Evolutionary conservation across 495 filamentous ascomycete genomes (phyloP).

Genomic region (Ascobolus immersus): DNA sequence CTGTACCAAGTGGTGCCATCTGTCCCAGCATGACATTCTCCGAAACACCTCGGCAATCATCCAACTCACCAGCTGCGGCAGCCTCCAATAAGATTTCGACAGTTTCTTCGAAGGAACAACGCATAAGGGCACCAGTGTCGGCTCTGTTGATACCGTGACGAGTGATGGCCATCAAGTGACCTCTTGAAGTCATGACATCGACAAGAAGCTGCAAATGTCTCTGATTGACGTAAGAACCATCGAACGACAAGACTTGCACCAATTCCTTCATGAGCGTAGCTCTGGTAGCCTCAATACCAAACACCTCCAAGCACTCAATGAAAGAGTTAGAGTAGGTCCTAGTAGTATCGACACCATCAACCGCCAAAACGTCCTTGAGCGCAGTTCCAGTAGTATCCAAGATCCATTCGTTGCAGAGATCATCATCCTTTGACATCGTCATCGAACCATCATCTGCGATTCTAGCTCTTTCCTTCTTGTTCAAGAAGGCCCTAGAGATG

Average conservation of each 20-base stretch:
- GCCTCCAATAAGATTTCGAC: constrained; percentile 95
- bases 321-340: constrained; percentile 88
- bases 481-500: constrained; percentile 78
- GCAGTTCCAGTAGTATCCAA: constrained; percentile 80
- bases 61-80: constrained; percentile 74
- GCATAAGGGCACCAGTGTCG: constrained; percentile 94
- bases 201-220: constrained; percentile 88
- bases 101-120: constrained; percentile 98
- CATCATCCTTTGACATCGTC: constrained; percentile 38
- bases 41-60: constrained; percentile 91
- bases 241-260: constrained; percentile 75
- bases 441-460: constrained; percentile 40
- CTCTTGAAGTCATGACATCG: constrained; percentile 92
- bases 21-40: constrained; percentile 98
- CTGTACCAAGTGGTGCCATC: constrained; percentile 84
- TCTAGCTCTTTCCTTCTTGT: constrained; percentile 41
- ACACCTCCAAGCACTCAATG: constrained; percentile 71
- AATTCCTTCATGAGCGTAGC: constrained; percentile 65
- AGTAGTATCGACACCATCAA: constrained; percentile 71
- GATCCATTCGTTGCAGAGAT: constrained; percentile 67
- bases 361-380: constrained; percentile 52
- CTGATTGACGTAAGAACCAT: constrained; percentile 97
- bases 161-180: constrained; percentile 80
- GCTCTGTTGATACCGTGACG: constrained; percentile 96
- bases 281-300: constrained; percentile 87